Conservation (phyloP, 176 grass and related monocot genomes). For the Aegilops speltoides region DNA sequence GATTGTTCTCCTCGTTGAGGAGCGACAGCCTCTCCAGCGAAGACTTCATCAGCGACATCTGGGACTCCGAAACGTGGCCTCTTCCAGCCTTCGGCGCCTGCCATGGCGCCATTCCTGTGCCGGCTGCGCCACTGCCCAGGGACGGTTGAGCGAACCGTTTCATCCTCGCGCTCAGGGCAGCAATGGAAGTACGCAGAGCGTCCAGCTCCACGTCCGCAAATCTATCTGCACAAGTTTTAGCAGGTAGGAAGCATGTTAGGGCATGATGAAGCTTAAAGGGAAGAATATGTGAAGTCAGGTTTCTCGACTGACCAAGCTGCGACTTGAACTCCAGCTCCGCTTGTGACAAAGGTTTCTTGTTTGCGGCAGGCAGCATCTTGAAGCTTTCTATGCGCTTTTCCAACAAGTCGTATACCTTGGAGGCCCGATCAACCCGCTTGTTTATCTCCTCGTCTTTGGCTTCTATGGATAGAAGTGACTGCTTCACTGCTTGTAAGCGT, state of each 20-base stretch:
- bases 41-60: constrained; percentile 70
- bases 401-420: constrained; percentile 64
- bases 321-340: constrained; percentile 89
- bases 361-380: constrained; percentile 74
- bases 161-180: constrained; percentile 68
- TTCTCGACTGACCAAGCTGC: constrained; percentile 57
- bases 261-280: background rate
- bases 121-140: background rate
- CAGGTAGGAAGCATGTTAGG: constrained; percentile 1
- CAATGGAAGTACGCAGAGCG: constrained; percentile 68
- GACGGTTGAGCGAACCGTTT: constrained; percentile 43
- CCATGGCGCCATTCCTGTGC: constrained; percentile 22
- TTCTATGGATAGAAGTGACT: constrained; percentile 65
- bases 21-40: constrained; percentile 75
- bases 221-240: constrained; percentile 60
- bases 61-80: constrained; percentile 51
- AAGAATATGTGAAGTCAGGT: background rate
- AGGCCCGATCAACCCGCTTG: constrained; percentile 52
- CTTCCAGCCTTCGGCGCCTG: constrained; percentile 32
- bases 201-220: constrained; percentile 78
- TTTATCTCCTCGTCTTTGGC: constrained; percentile 59
- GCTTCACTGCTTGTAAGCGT: constrained; percentile 58
- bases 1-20: constrained; percentile 71
- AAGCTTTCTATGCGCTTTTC: constrained; percentile 81
- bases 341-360: constrained; percentile 88